Evolutionary conservation across 208 protist genomes (phyloP), one percentile per base, ranked within the genome.

Genomic region (Leishmania amazonensis): DNA sequence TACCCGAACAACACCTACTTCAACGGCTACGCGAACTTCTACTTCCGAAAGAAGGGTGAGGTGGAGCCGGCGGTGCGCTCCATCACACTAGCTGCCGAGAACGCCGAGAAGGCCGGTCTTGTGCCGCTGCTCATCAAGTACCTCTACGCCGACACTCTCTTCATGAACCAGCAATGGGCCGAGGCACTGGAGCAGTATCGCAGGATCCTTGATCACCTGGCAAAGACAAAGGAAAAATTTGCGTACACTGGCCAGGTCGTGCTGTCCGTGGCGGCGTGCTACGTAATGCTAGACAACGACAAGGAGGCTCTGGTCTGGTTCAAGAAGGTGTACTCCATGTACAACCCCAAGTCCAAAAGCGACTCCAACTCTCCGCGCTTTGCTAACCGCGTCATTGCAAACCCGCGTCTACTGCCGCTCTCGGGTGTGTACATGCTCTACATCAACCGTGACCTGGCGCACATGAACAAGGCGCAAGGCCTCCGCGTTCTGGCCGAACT

Each of bases 1-100:
- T 97, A 95, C 85, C 90, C 94, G 15, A 85, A 91, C 75, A 98
- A 98, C 87, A 97, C 93, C 31, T 96, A 98, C 85, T 98, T 98
- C 85, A 81, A 96, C 85, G 95, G 95, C 24, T 98, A 98, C 87
- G 89, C 90, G 24, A 98, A 98, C 84, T 98, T 98, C 85, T 98
- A 97, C 85, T 87, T 95, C 88, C 88, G 95, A 68, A 98, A 98
- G 80, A 89, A 87, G 47, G 95, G 95, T 45, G 92, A 98, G 76
- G 94, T 91, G 6, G 79, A 54, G 28, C 81, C 95, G n/a, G 95
- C 94, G 11, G 83, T 97, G 83, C 42, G 81, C 38, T 88, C 87
- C 76, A 97, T 98, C 84, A 88, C 89, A 17, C 75, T 86, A 28
- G 91, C 95, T 5, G 92, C 87, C n/a, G 84, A 83, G n/a, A 96